Evolutionary conservation across 139 green algal species (phyloP).

Genomic region (Chlorella sp.): DNA sequence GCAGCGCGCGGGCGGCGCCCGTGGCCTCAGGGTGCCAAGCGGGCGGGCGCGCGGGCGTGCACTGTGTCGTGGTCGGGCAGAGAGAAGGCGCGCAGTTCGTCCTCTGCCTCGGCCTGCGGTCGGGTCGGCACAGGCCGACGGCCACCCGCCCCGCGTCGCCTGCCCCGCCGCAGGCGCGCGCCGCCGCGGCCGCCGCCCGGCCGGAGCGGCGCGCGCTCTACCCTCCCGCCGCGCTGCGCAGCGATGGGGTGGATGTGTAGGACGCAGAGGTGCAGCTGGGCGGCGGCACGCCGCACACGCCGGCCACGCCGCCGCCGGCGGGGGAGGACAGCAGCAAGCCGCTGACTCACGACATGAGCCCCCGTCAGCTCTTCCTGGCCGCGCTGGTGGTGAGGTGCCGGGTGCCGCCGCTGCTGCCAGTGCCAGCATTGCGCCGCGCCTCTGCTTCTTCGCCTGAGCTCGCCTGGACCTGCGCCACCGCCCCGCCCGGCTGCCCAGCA

Average conservation of each 20-base stretch:
- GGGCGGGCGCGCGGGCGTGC: too few species aligned
- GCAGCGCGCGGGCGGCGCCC: neutral
- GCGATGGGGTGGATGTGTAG: neutral
- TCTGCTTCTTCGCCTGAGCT: too few species aligned
- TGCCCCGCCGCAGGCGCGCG: neutral
- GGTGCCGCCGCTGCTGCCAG: too few species aligned
- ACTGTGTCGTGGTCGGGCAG: too few species aligned
- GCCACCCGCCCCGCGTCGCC: too few species aligned
- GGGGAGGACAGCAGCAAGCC: slow-evolving; percentile 1
- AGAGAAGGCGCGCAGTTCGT: too few species aligned
- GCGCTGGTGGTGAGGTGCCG: slow-evolving; percentile 27
- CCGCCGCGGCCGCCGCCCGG: neutral
- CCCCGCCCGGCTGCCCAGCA: too few species aligned
- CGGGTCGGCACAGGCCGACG: too few species aligned
- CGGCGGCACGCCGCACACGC: slow-evolving; percentile 1
- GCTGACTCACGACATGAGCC: too few species aligned
- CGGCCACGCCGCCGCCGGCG: neutral
- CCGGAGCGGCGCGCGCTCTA: slow-evolving; percentile 11
- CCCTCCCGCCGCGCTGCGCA: slow-evolving; percentile 6
- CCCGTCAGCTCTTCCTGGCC: slow-evolving; percentile 14
- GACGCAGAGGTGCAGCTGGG: neutral
- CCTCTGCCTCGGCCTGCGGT: too few species aligned
- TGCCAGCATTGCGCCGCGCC: too few species aligned
- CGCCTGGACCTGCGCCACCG: too few species aligned
- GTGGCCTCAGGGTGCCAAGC: neutral